phyloP scores from a whole-genome alignment of 768 basidiomycete species.

The Pulveroboletus sp. region DNA sequence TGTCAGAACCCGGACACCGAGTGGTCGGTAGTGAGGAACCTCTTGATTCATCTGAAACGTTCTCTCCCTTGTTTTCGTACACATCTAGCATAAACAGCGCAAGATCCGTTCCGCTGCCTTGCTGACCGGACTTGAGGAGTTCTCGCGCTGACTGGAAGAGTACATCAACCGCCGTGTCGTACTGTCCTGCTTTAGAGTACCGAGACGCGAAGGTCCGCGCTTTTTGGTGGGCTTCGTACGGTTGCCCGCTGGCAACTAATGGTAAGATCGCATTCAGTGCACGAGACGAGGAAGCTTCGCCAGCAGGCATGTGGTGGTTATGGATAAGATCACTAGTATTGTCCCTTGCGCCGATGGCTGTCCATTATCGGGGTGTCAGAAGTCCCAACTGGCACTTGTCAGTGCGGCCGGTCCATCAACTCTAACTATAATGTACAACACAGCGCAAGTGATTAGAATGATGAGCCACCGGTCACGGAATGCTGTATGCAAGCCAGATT shows the following conservation, averaged over 20 bases:
- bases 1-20: conserved; percentile 2
- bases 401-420: too few species aligned
- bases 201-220: conserved; percentile 92
- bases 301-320: conserved; percentile 23
- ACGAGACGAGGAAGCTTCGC: conserved; percentile 46
- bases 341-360: not conserved
- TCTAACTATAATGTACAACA: conserved; percentile 3
- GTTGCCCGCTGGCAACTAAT: conserved; percentile 64
- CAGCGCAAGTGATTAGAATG: not conserved
- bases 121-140: conserved; percentile 83
- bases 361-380: conserved; percentile 19
- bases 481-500: conserved; percentile 81
- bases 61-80: conserved; percentile 72
- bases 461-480: conserved; percentile 42
- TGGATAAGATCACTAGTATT: conserved; percentile 1
- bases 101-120: conserved; percentile 89
- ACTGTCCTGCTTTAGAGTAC: conserved; percentile 76
- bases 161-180: conserved; percentile 87
- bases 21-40: conserved; percentile 47
- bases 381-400: conserved; percentile 18
- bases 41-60: conserved; percentile 73
- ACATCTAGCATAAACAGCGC: conserved; percentile 77
- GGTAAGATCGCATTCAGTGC: conserved; percentile 77
- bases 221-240: conserved; percentile 95
- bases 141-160: conserved; percentile 89